Evolutionary conservation across 495 filamentous ascomycete species (phyloP).

Genomic region (Lichina pygmaea): DNA sequence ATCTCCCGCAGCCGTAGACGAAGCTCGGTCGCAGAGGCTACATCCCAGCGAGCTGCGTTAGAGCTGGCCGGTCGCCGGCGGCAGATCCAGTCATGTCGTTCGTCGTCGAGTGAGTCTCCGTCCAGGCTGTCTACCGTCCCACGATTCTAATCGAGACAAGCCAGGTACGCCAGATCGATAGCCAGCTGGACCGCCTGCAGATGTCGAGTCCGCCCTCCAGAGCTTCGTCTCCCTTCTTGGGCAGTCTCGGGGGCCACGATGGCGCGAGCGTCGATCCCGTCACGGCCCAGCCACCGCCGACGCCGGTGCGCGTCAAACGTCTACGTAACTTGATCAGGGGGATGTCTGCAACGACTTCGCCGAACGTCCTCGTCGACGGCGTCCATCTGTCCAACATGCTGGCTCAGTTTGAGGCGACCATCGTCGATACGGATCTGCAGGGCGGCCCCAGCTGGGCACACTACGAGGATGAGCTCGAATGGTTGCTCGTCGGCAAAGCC

Average conservation of each 20-base stretch:
- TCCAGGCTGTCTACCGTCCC: neutral
- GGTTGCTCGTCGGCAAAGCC: constrained; percentile 69
- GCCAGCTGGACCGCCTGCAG: constrained; percentile 51
- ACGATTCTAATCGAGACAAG: constrained; percentile 18
- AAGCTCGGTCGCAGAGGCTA: too few species aligned
- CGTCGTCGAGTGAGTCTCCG: constrained; percentile 30
- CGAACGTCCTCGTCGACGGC: constrained; percentile 22
- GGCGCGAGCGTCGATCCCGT: too few species aligned
- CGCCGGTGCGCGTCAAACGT: neutral
- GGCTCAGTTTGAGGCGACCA: constrained; percentile 15
- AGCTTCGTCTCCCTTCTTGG: neutral
- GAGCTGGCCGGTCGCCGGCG: too few species aligned
- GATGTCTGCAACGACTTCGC: constrained; percentile 37
- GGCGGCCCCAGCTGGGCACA: constrained; percentile 1
- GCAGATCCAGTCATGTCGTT: constrained; percentile 25
- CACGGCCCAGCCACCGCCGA: too few species aligned
- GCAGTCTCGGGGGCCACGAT: too few species aligned
- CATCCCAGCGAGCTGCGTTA: too few species aligned
- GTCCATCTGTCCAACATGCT: constrained; percentile 30
- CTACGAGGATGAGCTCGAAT: constrained; percentile 53
- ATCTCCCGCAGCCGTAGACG: too few species aligned
- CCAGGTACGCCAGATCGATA: constrained; percentile 53
- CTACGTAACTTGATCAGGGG: constrained; percentile 38
- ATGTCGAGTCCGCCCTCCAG: constrained; percentile 15
- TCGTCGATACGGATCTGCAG: too few species aligned